phyloP scores from a whole-genome alignment of 345 rosid species.

The Gossypium bickii region DNA sequence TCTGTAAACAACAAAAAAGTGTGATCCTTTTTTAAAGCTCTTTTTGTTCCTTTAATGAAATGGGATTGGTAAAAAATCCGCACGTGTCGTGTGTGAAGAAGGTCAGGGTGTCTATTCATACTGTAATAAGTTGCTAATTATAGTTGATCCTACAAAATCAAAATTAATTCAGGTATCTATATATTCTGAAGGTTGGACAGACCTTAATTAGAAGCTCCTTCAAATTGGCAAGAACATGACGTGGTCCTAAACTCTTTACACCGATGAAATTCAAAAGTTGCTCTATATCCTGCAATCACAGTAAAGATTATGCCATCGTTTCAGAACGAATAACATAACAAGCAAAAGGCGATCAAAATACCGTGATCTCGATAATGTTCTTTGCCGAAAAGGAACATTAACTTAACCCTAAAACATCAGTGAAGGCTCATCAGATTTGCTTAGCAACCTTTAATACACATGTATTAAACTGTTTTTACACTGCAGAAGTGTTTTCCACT shows the following conservation, averaged over 20 bases:
- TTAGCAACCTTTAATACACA: background rate
- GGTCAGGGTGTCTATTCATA: conserved; percentile 9
- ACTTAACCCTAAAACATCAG: too few relatives aligned
- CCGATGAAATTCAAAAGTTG: conserved; percentile 86
- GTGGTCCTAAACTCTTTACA: conserved; percentile 79
- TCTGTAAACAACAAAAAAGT: background rate
- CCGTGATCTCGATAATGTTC: background rate
- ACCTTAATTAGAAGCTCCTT: conserved; percentile 81
- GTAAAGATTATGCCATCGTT: background rate
- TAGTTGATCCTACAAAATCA: background rate
- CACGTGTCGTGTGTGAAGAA: conserved; percentile 21
- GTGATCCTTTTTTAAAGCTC: background rate
- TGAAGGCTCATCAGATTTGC: background rate
- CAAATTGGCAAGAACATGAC: conserved; percentile 78
- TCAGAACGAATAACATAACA: background rate
- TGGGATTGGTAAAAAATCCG: conserved; percentile 33
- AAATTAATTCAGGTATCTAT: conserved; percentile 33
- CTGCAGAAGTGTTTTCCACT: too few relatives aligned
- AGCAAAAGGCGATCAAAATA: background rate
- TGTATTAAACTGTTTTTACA: background rate
- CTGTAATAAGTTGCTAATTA: background rate
- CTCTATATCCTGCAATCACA: conserved; percentile 67
- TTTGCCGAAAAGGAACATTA: too few relatives aligned
- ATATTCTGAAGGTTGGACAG: conserved; percentile 71
- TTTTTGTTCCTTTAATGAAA: background rate